phyloP scores from a whole-genome alignment of 805 yeast species.

The Ogataea naganishii region DNA sequence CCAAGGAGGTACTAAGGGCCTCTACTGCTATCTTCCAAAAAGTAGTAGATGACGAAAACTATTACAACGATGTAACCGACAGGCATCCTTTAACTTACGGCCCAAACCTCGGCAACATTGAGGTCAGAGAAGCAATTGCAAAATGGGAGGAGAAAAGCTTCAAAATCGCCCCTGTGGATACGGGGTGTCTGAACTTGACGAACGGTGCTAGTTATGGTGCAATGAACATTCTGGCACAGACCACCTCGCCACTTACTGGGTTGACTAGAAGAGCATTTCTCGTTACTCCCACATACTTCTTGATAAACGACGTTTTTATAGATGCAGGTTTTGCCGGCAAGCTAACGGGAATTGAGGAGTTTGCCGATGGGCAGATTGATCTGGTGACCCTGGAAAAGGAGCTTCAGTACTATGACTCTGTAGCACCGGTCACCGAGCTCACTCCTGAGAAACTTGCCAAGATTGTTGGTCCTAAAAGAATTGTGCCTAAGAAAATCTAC shows the following conservation, averaged over 20 bases:
- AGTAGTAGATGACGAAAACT: conserved; percentile 26
- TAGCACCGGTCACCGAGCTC: conserved; percentile 13
- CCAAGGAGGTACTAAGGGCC: conserved; percentile 44
- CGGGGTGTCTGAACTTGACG: conserved; percentile 56
- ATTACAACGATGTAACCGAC: conserved; percentile 33
- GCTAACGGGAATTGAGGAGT: conserved; percentile 59
- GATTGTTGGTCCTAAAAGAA: conserved; percentile 30
- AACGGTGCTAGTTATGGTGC: conserved; percentile 82
- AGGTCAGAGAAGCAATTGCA: conserved; percentile 50
- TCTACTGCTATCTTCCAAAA: conserved; percentile 35
- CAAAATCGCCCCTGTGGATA: conserved; percentile 23
- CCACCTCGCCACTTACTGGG: conserved; percentile 50
- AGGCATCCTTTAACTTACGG: conserved; percentile 74
- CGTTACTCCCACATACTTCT: conserved; percentile 73
- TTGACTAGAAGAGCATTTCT: conserved; percentile 66
- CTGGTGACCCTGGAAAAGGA: conserved; percentile 38
- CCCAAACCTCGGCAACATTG: conserved; percentile 61
- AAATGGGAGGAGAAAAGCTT: conserved; percentile 41
- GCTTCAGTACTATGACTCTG: conserved; percentile 32
- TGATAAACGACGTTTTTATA: conserved; percentile 62
- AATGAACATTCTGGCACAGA: conserved; percentile 53
- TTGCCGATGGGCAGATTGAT: conserved; percentile 38
- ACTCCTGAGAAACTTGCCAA: conserved; percentile 17
- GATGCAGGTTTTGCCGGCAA: conserved; percentile 73
- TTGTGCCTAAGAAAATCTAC: conserved; percentile 39